Conservation (phyloP, 805 yeast species). For the Kodamaea kaohsiungensis region DNA sequence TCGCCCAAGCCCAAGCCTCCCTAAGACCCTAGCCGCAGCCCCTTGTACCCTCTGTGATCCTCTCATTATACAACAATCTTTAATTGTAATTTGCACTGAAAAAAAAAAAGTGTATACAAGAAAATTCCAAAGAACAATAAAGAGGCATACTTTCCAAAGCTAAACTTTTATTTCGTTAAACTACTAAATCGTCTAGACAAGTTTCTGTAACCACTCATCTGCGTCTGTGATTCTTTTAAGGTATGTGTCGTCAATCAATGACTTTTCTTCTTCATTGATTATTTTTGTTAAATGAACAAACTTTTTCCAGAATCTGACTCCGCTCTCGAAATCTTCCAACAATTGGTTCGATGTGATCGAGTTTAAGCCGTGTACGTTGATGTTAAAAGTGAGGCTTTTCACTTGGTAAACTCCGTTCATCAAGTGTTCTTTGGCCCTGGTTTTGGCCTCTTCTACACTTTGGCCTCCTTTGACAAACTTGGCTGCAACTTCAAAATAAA, state of each 20-base stretch:
- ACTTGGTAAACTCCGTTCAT: conserved; percentile 39
- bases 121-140: not conserved
- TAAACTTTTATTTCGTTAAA: not conserved
- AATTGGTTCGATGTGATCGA: conserved; percentile 36
- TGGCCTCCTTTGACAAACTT: conserved; percentile 27
- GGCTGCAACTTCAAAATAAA: conserved; percentile 48
- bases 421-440: conserved; percentile 32
- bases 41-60: not conserved
- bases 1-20: not conserved
- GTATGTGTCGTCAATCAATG: conserved; percentile 25
- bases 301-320: conserved; percentile 36
- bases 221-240: conserved; percentile 26
- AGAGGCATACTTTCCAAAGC: not conserved
- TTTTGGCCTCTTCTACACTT: conserved; percentile 27
- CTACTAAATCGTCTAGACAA: conserved; percentile 15
- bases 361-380: conserved; percentile 43
- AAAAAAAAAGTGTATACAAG: no score
- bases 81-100: not conserved
- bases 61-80: not conserved
- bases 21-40: not conserved
- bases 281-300: conserved; percentile 30
- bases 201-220: conserved; percentile 31
- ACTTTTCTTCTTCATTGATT: conserved; percentile 27
- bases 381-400: conserved; percentile 38
- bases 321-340: conserved; percentile 30